Evolutionary conservation across 1,139 yeast genomes (phyloP), one percentile per base, ranked within the genome.

Genomic region (Geotrichum restrictum): DNA sequence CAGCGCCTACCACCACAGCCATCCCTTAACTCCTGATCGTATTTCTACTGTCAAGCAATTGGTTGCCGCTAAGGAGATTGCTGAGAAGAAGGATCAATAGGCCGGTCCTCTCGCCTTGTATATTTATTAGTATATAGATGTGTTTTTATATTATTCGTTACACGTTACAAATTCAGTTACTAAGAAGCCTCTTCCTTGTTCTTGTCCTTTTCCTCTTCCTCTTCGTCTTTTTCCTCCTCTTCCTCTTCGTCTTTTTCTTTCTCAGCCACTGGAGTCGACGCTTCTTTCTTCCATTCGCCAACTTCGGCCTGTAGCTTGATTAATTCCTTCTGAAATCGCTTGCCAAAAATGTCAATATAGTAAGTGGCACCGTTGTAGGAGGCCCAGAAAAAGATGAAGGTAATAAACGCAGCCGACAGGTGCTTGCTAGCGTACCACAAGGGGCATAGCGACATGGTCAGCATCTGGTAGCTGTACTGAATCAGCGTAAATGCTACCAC

Each of bases 331-430:
- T 83, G 95, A 69, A 86, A 83, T 62, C 88, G 77, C 65, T 85
- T 86, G 39, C 55, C 95, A 69, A 91, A 93, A 42, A 85, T 84
- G 64, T 93, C 98, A 55, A 93, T 78, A 66, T 93, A 93, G 66
- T 88, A 93, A 0, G 96, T 88, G 1, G 98, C 98, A 32, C 98
- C 98, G 61, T 93, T 91, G 68, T 85, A 88, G 46, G 89, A 77
- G 1, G 98, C 95, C 71, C 82, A 79, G 36, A 83, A 69, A 62
- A 89, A 88, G 29, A 93, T 88, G 52, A 78, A 75, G 1, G 81
- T 69, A 56, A 93, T 78, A 65, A 89, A 91, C 0, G 76, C 62
- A 0, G 85, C 82, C 41, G 95, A 88, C 1, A 86, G 78, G 54
- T 74, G 73, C 62, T 83, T 83, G 67, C 82, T 79, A 43, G 77